Evolutionary conservation across 441 rosid genomes (phyloP).

Genomic region (Pelargonium fulgidum): DNA sequence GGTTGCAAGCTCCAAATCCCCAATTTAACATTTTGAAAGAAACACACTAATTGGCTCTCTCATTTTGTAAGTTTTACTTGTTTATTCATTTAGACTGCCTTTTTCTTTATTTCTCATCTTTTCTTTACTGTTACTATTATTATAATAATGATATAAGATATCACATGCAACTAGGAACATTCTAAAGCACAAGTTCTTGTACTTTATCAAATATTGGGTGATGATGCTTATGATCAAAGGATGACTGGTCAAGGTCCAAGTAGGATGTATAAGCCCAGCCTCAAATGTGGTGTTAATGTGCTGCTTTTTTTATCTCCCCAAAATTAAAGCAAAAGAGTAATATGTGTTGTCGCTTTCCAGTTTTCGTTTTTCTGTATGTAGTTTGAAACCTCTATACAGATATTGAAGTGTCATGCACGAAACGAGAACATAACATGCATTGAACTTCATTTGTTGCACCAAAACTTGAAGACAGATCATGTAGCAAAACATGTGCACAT

Average conservation of each 20-base stretch:
- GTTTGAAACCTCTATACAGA: neutral
- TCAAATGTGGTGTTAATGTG: conserved; percentile 29
- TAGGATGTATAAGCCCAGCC: conserved; percentile 13
- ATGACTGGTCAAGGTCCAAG: conserved; percentile 29
- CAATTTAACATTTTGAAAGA: conserved; percentile 33
- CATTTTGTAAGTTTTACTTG: conserved; percentile 14
- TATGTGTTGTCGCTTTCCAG: conserved; percentile 16
- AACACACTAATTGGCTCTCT: conserved; percentile 26
- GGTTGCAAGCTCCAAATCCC: conserved; percentile 33
- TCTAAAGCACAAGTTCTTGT: conserved; percentile 44
- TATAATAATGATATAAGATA: conserved; percentile 21
- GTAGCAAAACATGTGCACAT: neutral
- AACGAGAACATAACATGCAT: neutral
- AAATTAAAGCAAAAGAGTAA: conserved; percentile 24
- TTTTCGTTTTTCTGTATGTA: conserved; percentile 2
- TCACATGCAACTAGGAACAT: conserved; percentile 57
- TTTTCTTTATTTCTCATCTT: conserved; percentile 36
- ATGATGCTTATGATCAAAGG: conserved; percentile 22
- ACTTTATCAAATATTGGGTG: conserved; percentile 29
- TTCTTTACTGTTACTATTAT: conserved; percentile 25
- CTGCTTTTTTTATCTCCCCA: conserved; percentile 25
- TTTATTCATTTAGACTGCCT: conserved; percentile 29
- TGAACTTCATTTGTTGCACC: neutral
- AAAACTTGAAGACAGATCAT: neutral
- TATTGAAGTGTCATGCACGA: conserved; percentile 4